Conservation (phyloP, 495 filamentous ascomycete genomes). For the Annulohypoxylon moriforme region DNA sequence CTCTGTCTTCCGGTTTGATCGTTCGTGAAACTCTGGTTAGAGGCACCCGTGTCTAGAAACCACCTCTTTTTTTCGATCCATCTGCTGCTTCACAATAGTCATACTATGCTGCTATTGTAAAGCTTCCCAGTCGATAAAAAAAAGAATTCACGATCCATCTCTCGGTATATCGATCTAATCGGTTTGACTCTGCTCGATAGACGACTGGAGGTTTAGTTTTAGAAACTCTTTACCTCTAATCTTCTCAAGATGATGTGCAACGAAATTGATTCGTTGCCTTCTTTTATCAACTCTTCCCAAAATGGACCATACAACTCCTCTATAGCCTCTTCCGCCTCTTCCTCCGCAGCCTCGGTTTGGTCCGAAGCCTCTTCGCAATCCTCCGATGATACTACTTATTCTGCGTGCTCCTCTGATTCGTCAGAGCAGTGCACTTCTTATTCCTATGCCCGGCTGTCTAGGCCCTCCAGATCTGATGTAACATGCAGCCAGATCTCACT, state of each 20-base stretch:
- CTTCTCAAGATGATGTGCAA: conserved; percentile 64
- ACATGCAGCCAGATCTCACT: conserved; percentile 21
- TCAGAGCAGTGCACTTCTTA: conserved; percentile 58
- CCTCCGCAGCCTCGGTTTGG: conserved; percentile 82
- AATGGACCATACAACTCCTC: conserved; percentile 73
- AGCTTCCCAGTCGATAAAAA: conserved; percentile 54
- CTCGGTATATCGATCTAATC: conserved; percentile 58
- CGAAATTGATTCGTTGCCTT: conserved; percentile 59
- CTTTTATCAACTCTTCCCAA: conserved; percentile 55
- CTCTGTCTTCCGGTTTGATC: conserved; percentile 66
- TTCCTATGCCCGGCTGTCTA: conserved; percentile 26
- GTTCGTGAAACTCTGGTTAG: conserved; percentile 61
- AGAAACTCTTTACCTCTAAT: conserved; percentile 38
- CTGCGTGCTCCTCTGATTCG: conserved; percentile 58
- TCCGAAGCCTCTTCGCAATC: conserved; percentile 75
- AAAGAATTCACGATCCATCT: conserved; percentile 51
- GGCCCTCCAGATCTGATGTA: conserved; percentile 19
- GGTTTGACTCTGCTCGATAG: conserved; percentile 64
- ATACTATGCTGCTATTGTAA: conserved; percentile 46
- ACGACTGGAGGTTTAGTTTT: conserved; percentile 64
- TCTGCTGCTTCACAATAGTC: conserved; percentile 48
- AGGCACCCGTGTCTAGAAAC: conserved; percentile 58
- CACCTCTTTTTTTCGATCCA: conserved; percentile 56
- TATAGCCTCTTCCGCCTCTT: conserved; percentile 77
- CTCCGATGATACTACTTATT: conserved; percentile 61